These are phyloP conservation scores for Cornus suecica DNA, from an alignment of 148 eudicot species.

Conservation along the genomic window DNA sequence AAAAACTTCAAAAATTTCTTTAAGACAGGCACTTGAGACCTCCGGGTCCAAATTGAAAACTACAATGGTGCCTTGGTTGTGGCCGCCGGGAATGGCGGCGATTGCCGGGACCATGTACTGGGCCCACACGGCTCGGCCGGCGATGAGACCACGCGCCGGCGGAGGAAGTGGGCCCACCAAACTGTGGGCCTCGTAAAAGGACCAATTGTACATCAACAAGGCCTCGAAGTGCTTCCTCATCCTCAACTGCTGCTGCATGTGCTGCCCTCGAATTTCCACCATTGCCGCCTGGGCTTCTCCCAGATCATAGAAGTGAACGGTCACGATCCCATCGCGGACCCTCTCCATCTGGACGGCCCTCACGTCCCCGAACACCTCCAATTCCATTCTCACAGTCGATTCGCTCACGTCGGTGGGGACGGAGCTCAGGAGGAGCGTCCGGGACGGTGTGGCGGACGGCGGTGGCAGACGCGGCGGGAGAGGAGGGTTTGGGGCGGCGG, in stretches of 20 bases:
- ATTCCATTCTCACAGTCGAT: conserved; percentile 52
- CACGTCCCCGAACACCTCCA: conserved; percentile 81
- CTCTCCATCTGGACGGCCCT: conserved; percentile 83
- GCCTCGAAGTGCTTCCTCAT: conserved; percentile 42
- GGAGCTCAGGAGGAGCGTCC: conserved; percentile 50
- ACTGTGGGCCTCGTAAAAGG: background rate
- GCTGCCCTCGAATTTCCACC: conserved; percentile 55
- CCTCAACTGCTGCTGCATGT: conserved; percentile 80
- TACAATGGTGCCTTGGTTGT: conserved; percentile 82
- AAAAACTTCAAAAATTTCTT: conserved; percentile 45
- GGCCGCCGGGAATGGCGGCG: conserved; percentile 52
- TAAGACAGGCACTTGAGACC: conserved; percentile 38
- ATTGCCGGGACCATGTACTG: conserved; percentile 54
- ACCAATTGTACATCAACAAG: conserved; percentile 6
- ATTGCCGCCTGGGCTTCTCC: conserved; percentile 56
- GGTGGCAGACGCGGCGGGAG: conserved; percentile 28
- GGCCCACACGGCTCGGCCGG: conserved; percentile 83
- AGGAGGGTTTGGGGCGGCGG: background rate
- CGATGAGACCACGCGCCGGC: conserved; percentile 41
- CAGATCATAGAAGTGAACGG: conserved; percentile 82
- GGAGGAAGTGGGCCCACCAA: conserved; percentile 10
- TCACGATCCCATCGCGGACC: conserved; percentile 63
- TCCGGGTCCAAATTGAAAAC: conserved; percentile 52
- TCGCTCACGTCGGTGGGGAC: conserved; percentile 63
- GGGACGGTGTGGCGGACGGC: conserved; percentile 39